Evolutionary conservation across 2,329 filamentous ascomycete genomes (phyloP).

Genomic region (Colletotrichum sp.): DNA sequence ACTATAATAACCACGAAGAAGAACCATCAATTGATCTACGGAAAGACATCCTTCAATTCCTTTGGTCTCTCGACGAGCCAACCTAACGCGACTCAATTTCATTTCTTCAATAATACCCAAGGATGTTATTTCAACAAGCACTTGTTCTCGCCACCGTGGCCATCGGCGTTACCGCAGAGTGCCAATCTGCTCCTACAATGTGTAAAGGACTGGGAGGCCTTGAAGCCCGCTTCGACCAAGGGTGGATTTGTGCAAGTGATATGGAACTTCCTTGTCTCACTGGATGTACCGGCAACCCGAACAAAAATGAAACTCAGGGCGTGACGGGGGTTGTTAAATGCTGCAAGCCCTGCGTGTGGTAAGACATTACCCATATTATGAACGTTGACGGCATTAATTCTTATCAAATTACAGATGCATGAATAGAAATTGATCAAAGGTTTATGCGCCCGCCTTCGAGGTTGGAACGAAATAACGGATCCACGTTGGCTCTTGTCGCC

Average conservation of each 20-base stretch:
- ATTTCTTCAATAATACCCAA: not conserved
- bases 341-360: fast-evolving
- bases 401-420: not conserved
- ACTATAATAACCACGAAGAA: not conserved
- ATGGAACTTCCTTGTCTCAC: not conserved
- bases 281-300: not conserved
- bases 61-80: not conserved
- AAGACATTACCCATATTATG: not conserved
- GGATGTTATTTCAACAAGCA: not conserved
- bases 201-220: not conserved
- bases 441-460: not conserved
- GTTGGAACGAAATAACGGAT: not conserved
- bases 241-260: not conserved
- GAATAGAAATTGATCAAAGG: not conserved
- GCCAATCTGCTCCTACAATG: not conserved
- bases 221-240: not conserved
- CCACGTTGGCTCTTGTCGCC: not conserved
- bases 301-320: not conserved
- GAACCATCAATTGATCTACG: fast-evolving
- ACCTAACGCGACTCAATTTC: not conserved
- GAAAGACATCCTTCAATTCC: not conserved
- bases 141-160: not conserved
- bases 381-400: not conserved
- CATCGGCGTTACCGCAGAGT: not conserved
- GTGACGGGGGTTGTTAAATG: not conserved